Evolutionary conservation across 371 early-diverging fungal species (phyloP).

Genomic region (Syncephalastrum monosporum): DNA sequence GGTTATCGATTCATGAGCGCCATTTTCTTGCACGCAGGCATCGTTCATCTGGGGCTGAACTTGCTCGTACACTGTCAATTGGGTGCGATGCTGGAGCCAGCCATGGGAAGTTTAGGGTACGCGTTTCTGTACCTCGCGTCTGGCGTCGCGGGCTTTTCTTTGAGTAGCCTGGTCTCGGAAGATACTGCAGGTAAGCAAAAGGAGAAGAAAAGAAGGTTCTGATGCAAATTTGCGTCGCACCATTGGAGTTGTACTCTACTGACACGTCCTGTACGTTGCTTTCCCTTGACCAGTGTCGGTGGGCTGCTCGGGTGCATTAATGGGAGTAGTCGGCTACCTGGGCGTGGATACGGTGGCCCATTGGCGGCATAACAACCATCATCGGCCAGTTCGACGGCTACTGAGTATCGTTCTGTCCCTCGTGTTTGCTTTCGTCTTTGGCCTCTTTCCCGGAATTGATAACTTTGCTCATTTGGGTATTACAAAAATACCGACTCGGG

Average conservation of each 20-base stretch:
- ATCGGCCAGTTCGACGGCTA: constrained; percentile 3
- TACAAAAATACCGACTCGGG: constrained; percentile 54
- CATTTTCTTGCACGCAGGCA: constrained; percentile 77
- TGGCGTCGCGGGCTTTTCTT: constrained; percentile 74
- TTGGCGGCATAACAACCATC: constrained; percentile 52
- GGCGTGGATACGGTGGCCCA: constrained; percentile 68
- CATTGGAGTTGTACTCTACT: too few relatives aligned
- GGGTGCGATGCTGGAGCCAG: constrained; percentile 66
- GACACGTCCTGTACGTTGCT: too few relatives aligned
- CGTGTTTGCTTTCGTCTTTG: constrained; percentile 45
- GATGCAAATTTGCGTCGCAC: too few relatives aligned
- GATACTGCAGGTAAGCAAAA: constrained; percentile 28
- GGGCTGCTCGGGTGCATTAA: constrained; percentile 75
- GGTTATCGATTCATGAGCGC: constrained; percentile 67
- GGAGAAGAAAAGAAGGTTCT: too few relatives aligned
- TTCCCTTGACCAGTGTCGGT: constrained; percentile 41
- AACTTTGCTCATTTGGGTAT: constrained; percentile 70
- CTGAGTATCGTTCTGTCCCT: constrained; percentile 1
- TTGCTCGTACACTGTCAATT: constrained; percentile 58
- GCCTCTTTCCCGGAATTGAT: constrained; percentile 70
- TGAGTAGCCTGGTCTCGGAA: constrained; percentile 63
- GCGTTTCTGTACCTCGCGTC: constrained; percentile 64
- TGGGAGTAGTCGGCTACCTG: constrained; percentile 70
- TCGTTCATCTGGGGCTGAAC: constrained; percentile 70
- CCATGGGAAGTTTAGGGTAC: constrained; percentile 67